phyloP scores from a whole-genome alignment of 1,139 yeast genomes.

The Candida dubliniensis region DNA sequence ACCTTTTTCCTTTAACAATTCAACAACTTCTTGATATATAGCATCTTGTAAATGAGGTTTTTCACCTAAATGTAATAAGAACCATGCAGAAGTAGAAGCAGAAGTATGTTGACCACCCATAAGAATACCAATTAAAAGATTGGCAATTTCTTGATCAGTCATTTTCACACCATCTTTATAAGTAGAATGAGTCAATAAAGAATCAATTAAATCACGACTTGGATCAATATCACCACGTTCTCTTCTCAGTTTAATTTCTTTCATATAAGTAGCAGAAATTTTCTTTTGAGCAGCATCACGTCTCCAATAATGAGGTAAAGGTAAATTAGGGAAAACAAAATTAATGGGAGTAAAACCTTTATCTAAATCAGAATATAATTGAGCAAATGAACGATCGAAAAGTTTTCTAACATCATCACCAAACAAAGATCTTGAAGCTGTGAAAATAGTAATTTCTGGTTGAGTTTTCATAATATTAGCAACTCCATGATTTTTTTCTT shows the following conservation, averaged over 20 bases:
- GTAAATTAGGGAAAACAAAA: constrained; percentile 92
- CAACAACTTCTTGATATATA: constrained; percentile 69
- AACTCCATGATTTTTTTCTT: constrained; percentile 45
- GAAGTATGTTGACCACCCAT: constrained; percentile 99
- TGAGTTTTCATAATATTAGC: constrained; percentile 79
- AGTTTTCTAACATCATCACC: constrained; percentile 89
- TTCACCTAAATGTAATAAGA: constrained; percentile 84
- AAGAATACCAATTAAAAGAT: constrained; percentile 87
- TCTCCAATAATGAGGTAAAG: constrained; percentile 78
- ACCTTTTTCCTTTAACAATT: constrained; percentile 58
- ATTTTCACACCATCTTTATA: constrained; percentile 91
- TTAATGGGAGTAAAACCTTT: constrained; percentile 96
- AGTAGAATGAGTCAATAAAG: constrained; percentile 76
- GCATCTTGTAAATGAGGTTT: constrained; percentile 81
- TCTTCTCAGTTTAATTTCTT: constrained; percentile 74
- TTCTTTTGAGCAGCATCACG: constrained; percentile 87
- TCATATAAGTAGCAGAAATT: constrained; percentile 78
- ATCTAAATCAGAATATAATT: constrained; percentile 85
- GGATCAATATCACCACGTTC: constrained; percentile 67
- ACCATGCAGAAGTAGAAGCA: constrained; percentile 96
- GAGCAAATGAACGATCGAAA: constrained; percentile 82
- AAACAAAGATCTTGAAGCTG: constrained; percentile 87
- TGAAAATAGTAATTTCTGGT: constrained; percentile 94
- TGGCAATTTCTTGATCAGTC: constrained; percentile 95
- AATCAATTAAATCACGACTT: constrained; percentile 85